Evolutionary conservation across 495 filamentous ascomycete species (phyloP), one percentile per base, ranked within the genome.

Genomic region (Glonium stellatum): DNA sequence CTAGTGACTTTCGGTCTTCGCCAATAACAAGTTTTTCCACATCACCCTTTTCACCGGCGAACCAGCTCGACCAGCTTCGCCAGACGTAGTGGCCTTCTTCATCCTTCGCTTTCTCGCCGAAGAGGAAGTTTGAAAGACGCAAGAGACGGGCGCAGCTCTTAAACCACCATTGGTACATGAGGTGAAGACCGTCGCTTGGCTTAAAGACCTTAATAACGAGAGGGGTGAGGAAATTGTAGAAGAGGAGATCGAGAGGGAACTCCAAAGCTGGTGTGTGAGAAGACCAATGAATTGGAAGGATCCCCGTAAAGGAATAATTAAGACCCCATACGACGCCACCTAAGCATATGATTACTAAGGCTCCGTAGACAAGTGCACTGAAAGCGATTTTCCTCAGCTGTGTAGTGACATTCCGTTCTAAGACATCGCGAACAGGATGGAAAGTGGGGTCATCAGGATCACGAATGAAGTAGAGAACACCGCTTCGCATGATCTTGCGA

Each of bases 381-480:
- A 97, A 97, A 0, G 88, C 81, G 36, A 99, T 99, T 76, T 99
- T 99, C 34, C 92, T 85, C 11, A 99, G 82, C 72, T 99, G 93
- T 0, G 89, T 95, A 6, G 88, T 82, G 44, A 99, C 88, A 67
- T 84, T 95, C 34, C 95, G 84, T 71, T 99, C 95, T 18, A 99
- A 81, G 6, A 99, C 93, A 75, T 99, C 93, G 19, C 93, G 87
- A 18, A 99, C 92, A 0, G 93, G 93, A 70, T 99, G 93, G 71
- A 99, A 97, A 15, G 90, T 97, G 36, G 93, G 93, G 71, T 99
- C 93, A 75, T 99, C 95, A 12, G 93, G 93, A 73, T 99, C 93
- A 46, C 93, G 87, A 65, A 99, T 97, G 73, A 99, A 99, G 76
- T 96, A 97, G 55, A 99, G 80, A 48, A 97, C 93, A 42, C 93